Evolutionary conservation across 1,139 yeast genomes (phyloP), one percentile per base, ranked within the genome.

Genomic region (Candida sanyaensis): DNA sequence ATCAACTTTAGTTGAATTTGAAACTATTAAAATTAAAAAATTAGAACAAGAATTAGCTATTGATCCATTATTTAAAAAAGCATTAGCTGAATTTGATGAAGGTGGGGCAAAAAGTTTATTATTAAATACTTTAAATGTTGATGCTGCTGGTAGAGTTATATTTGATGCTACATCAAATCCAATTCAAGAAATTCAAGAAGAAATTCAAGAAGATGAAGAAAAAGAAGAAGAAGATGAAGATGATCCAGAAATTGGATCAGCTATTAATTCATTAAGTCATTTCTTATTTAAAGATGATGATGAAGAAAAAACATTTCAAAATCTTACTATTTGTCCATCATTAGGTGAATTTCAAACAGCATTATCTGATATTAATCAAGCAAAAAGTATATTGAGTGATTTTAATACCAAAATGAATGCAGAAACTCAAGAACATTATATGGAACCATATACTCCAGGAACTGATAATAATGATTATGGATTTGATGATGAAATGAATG

Each of bases 61-160:
- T 44, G 97, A 92, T 65, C 97, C 97, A 0, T 73, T 92, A 44
- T 90, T 92, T 66, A 86, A 89, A 53, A 90, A 90, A 59, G 92
- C 96, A 44, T 75, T 92, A 43, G 89, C 96, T 0, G 97, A 91
- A 52, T 92, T 91, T 60, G 97, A 92, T 64, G 97, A 92, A 68
- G 97, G 97, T 33, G 97, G 98, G 5, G 92, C 97, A 8, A 89
- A 86, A 59, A 88, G 96, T 46, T 70, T 92, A 48, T 69, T 92
- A 44, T 68, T 90, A 57, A 91, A 90, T 56, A 83, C 92, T 1
- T 74, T 92, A 47, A 72, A 71, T 46, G 76, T 84, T 17, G 88
- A 84, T 55, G 53, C 66, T 4, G 62, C 73, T 1, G 89, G 91
- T 0, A 64, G 87, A 46, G 81, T 86, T n/a, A 78, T 83, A 1